Percentiles rank a stretch among this genome's conserved stretches.
Evolutionary conservation across 805 yeast genomes (phyloP).

Genomic region (Clavispora vitiphila): DNA sequence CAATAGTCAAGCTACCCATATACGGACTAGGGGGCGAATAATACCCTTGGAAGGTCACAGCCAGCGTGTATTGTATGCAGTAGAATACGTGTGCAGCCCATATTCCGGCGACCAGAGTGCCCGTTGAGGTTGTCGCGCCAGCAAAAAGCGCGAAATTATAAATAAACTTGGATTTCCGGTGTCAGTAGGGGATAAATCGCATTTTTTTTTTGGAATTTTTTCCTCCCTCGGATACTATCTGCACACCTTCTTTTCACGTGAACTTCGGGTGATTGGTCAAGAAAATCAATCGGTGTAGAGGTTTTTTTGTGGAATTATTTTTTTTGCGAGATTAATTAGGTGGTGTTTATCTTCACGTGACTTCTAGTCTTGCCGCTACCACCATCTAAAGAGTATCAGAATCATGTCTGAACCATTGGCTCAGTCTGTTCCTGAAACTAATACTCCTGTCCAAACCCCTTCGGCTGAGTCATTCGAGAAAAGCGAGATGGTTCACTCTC

Average conservation of each 20-base stretch:
- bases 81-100: constrained; percentile 11
- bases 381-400: background rate
- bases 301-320: background rate
- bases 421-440: constrained; percentile 24
- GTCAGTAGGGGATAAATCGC: constrained; percentile 5
- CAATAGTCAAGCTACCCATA: background rate
- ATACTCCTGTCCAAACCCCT: constrained; percentile 37
- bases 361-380: background rate
- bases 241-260: constrained; percentile 9
- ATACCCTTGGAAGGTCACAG: background rate
- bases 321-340: background rate
- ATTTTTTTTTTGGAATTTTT: constrained; percentile 10
- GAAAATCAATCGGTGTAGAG: background rate
- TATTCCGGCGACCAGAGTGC: constrained; percentile 6
- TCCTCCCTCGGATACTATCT: constrained; percentile 10
- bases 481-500: constrained; percentile 6
- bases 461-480: constrained; percentile 28
- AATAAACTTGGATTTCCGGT: constrained; percentile 19
- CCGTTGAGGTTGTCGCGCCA: constrained; percentile 13
- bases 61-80: constrained; percentile 8
- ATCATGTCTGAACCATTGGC: constrained; percentile 24
- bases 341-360: constrained; percentile 13
- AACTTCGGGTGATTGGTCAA: background rate
- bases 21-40: background rate
- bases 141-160: constrained; percentile 17